Conservation (phyloP, 352 stramenopile genomes). For the Phytophthora citricola region DNA sequence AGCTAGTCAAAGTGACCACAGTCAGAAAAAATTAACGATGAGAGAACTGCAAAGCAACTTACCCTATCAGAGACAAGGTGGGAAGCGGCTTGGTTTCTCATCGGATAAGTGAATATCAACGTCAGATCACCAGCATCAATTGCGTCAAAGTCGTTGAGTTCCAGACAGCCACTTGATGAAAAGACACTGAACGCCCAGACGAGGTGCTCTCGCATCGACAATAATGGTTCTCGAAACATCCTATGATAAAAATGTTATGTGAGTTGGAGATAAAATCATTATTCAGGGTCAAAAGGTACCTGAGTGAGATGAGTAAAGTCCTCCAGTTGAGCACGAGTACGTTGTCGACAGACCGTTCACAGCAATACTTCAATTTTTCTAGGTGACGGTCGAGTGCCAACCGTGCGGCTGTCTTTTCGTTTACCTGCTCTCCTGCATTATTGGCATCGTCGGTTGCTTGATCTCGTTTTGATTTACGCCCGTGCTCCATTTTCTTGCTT, state of each 20-base stretch:
- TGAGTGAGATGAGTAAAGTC: constrained; percentile 59
- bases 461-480: constrained; percentile 3
- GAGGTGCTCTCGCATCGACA: constrained; percentile 61
- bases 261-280: neutral
- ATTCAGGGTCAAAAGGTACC: constrained; percentile 30
- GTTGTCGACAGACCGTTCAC: constrained; percentile 58
- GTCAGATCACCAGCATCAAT: constrained; percentile 51
- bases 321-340: constrained; percentile 74
- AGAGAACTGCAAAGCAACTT: neutral
- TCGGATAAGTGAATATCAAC: constrained; percentile 59
- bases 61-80: constrained; percentile 66
- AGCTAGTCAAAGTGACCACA: constrained; percentile 34
- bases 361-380: constrained; percentile 68
- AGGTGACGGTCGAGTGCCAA: constrained; percentile 58
- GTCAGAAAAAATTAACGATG: neutral
- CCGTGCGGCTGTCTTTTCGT: constrained; percentile 6
- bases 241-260: constrained; percentile 14
- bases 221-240: constrained; percentile 67
- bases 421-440: constrained; percentile 18
- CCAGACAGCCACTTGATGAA: constrained; percentile 56
- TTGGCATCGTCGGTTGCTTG: neutral
- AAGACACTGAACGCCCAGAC: constrained; percentile 68
- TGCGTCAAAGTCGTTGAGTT: constrained; percentile 41
- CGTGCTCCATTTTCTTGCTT: constrained; percentile 7
- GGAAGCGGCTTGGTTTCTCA: constrained; percentile 54